Evolutionary conservation across 2,329 filamentous ascomycete genomes (phyloP).

Genomic region (Xylaria sp.): DNA sequence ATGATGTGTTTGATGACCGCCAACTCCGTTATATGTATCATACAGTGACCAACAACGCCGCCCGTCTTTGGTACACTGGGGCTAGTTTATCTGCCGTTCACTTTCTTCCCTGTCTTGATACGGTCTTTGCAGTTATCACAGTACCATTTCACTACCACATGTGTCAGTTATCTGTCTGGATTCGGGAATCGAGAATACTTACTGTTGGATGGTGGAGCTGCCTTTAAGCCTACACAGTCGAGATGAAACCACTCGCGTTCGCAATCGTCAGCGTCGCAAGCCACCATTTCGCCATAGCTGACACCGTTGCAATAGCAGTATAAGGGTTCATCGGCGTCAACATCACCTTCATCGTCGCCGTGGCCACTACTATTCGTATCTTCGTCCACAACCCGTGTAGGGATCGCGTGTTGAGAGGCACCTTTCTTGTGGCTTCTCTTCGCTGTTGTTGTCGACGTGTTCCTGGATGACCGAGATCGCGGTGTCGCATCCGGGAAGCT

Average conservation of each 20-base stretch:
- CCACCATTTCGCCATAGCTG: slow-evolving; percentile 87
- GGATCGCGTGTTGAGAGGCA: slow-evolving; percentile 50
- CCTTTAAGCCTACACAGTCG: slow-evolving; percentile 81
- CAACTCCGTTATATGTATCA: slow-evolving; percentile 36
- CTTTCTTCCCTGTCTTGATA: slow-evolving; percentile 66
- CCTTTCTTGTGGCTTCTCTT: slow-evolving; percentile 71
- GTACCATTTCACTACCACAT: slow-evolving; percentile 77
- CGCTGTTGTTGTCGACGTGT: slow-evolving; percentile 46
- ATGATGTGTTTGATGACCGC: slow-evolving; percentile 26
- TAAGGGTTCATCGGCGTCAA: slow-evolving; percentile 74
- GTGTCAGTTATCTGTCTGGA: slow-evolving; percentile 46
- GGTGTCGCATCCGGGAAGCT: slow-evolving; percentile 66
- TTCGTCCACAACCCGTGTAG: slow-evolving; percentile 54
- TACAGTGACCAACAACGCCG: slow-evolving; percentile 20
- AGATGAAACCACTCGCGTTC: slow-evolving; percentile 85
- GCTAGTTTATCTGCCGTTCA: slow-evolving; percentile 55
- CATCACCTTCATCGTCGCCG: slow-evolving; percentile 66
- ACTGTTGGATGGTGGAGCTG: slow-evolving; percentile 81
- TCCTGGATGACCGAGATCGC: slow-evolving; percentile 65
- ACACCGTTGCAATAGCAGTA: slow-evolving; percentile 85
- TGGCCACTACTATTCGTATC: slow-evolving; percentile 56
- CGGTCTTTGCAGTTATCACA: slow-evolving; percentile 81
- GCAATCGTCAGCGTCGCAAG: slow-evolving; percentile 78
- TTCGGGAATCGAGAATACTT: slow-evolving; percentile 51
- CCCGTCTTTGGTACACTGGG: slow-evolving; percentile 4